Evolutionary conservation across 768 basidiomycete genomes (phyloP).

Genomic region (Suillus occidentalis): DNA sequence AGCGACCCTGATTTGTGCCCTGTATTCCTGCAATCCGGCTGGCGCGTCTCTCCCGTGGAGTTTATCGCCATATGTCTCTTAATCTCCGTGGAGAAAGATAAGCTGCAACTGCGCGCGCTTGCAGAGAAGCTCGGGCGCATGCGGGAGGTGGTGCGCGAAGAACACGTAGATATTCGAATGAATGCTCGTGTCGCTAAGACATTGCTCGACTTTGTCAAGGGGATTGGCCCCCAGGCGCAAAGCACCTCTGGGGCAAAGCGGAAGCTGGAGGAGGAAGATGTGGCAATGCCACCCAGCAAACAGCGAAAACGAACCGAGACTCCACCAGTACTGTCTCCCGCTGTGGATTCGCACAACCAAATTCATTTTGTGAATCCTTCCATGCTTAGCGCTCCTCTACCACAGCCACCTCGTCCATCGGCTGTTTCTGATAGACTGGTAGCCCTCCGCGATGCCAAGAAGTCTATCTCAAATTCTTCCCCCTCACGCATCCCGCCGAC

Average conservation of each 20-base stretch:
- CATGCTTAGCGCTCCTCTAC: background rate
- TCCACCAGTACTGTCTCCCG: background rate
- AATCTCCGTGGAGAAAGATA: slow-evolving; percentile 49
- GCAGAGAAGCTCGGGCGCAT: slow-evolving; percentile 48
- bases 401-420: slow-evolving; percentile 16
- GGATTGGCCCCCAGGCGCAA: slow-evolving; percentile 16
- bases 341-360: background rate
- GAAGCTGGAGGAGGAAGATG: slow-evolving; percentile 27
- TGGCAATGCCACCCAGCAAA: background rate
- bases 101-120: slow-evolving; percentile 39
- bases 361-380: background rate
- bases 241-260: slow-evolving; percentile 13
- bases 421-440: slow-evolving; percentile 18
- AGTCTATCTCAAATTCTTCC: slow-evolving; percentile 9
- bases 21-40: slow-evolving; percentile 39
- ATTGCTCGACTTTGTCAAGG: slow-evolving; percentile 52
- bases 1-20: slow-evolving; percentile 33
- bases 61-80: slow-evolving; percentile 58
- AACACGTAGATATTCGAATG: slow-evolving; percentile 65
- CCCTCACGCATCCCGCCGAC: slow-evolving; percentile 11
- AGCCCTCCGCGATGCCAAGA: slow-evolving; percentile 20
- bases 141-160: slow-evolving; percentile 51
- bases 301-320: slow-evolving; percentile 10
- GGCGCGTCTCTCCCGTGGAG: slow-evolving; percentile 68
- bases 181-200: slow-evolving; percentile 58